Conservation (phyloP, 768 basidiomycete genomes). For the Cystofilobasidium ferigula region DNA sequence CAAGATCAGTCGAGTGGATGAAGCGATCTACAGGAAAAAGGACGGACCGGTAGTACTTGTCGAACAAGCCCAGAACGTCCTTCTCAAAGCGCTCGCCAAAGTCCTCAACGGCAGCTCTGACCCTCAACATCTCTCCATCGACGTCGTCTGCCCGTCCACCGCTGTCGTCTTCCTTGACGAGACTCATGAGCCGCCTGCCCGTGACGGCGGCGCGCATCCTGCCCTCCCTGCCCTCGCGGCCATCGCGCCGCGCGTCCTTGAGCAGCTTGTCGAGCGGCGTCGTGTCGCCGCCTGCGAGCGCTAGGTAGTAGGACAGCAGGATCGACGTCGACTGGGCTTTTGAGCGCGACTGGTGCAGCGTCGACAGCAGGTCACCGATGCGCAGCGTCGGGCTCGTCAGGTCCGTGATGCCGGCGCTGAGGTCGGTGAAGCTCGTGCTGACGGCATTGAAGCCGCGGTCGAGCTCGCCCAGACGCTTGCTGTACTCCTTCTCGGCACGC, state of each 20-base stretch:
- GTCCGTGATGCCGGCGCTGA: conserved; percentile 83
- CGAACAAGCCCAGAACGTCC: conserved; percentile 92
- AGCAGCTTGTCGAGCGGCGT: conserved; percentile 21
- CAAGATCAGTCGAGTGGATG: neutral
- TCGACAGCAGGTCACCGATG: conserved; percentile 71
- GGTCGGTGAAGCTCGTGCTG: conserved; percentile 70
- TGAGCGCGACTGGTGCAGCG: conserved; percentile 41
- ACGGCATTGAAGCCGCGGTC: conserved; percentile 89
- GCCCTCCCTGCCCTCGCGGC: conserved; percentile 60
- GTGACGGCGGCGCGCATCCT: conserved; percentile 78
- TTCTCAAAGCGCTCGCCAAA: conserved; percentile 99
- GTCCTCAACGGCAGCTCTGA: conserved; percentile 35
- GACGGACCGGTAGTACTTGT: conserved; percentile 65
- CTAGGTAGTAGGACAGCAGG: conserved; percentile 23
- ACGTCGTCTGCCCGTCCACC: neutral
- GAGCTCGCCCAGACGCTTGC: conserved; percentile 82
- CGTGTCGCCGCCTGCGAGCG: conserved; percentile 13
- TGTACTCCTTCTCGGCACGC: conserved; percentile 82
- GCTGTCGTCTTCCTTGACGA: conserved; percentile 80
- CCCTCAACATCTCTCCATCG: conserved; percentile 7
- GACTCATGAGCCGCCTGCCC: conserved; percentile 66
- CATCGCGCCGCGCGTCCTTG: conserved; percentile 28
- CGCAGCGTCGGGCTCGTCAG: conserved; percentile 88
- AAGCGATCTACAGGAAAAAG: neutral
- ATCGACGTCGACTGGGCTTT: conserved; percentile 21